Evolutionary conservation across 2,329 filamentous ascomycete genomes (phyloP).

Genomic region (Aspergillus sp.): DNA sequence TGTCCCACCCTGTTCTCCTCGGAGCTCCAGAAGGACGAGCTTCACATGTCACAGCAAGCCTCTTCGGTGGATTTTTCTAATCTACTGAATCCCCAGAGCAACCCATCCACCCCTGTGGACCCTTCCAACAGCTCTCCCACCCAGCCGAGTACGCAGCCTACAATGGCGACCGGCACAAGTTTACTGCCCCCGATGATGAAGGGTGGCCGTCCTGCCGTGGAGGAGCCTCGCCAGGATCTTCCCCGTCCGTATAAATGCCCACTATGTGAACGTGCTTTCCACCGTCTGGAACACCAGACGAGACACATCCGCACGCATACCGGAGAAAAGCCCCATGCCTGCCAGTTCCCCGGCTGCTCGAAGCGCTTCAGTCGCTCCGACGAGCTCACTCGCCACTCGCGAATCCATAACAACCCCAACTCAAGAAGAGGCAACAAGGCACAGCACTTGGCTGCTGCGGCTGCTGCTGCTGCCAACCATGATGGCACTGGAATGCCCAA

Average conservation of each 20-base stretch:
- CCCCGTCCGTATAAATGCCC: conserved; percentile 98
- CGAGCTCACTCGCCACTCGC: conserved; percentile 92
- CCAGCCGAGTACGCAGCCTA: conserved; percentile 25
- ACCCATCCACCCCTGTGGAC: conserved; percentile 26
- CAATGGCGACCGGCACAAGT: conserved; percentile 47
- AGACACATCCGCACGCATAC: conserved; percentile 95
- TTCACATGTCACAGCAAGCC: conserved; percentile 73
- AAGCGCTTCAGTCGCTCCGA: conserved; percentile 97
- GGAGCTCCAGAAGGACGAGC: conserved; percentile 17
- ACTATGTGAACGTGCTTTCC: conserved; percentile 97
- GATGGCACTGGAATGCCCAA: conserved; percentile 45
- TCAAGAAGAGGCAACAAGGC: conserved; percentile 90
- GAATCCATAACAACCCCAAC: conserved; percentile 99
- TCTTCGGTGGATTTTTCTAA: conserved; percentile 74
- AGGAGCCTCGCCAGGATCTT: conserved; percentile 69
- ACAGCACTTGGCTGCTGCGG: conserved; percentile 58
- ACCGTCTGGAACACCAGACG: conserved; percentile 92
- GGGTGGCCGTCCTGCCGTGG: conserved; percentile 56
- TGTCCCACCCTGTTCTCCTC: conserved; percentile 19
- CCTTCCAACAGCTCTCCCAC: conserved; percentile 29
- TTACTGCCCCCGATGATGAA: conserved; percentile 46
- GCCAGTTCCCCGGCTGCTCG: conserved; percentile 91
- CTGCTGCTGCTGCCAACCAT: conserved; percentile 54
- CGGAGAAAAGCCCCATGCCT: conserved; percentile 96
- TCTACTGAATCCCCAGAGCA: conserved; percentile 66